Conservation (phyloP, 2,329 filamentous ascomycete genomes). For the Fusarium napiforme region DNA sequence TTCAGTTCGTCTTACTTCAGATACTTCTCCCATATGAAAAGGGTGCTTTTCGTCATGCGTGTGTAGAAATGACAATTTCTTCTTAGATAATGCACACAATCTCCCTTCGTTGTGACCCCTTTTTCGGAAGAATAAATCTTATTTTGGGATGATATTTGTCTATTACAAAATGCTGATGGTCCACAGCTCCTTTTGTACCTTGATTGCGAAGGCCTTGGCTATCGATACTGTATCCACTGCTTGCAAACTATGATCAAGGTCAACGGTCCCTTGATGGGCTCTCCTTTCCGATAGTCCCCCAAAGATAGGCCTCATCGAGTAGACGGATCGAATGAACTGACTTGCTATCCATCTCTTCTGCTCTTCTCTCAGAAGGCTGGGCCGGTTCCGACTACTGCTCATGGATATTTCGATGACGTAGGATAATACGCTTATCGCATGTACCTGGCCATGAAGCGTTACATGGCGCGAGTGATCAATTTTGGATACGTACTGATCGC, state of each 20-base stretch:
- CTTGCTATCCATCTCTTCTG: slow-evolving; percentile 14
- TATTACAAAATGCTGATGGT: background rate
- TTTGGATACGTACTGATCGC: slow-evolving; percentile 5
- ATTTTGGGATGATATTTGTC: accelerated
- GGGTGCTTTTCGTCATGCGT: accelerated
- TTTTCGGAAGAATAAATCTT: accelerated
- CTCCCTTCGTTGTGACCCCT: background rate
- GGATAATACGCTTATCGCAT: slow-evolving; percentile 12
- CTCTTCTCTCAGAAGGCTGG: background rate
- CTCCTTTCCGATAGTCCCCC: background rate
- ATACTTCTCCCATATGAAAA: background rate
- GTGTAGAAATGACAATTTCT: accelerated
- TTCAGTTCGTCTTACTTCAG: background rate
- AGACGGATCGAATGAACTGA: slow-evolving; percentile 9
- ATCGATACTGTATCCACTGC: background rate
- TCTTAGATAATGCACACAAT: background rate
- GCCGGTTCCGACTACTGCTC: background rate
- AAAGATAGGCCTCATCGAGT: background rate
- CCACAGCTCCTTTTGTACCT: background rate
- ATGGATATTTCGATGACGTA: background rate
- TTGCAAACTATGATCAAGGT: background rate
- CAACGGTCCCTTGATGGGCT: no score
- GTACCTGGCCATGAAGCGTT: slow-evolving; percentile 5
- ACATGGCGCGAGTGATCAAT: slow-evolving; percentile 25
- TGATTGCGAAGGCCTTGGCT: accelerated